Base-by-base conservation (phyloP, 1,284 basidiomycete species). In the Papiliotrema laurentii region DNA sequence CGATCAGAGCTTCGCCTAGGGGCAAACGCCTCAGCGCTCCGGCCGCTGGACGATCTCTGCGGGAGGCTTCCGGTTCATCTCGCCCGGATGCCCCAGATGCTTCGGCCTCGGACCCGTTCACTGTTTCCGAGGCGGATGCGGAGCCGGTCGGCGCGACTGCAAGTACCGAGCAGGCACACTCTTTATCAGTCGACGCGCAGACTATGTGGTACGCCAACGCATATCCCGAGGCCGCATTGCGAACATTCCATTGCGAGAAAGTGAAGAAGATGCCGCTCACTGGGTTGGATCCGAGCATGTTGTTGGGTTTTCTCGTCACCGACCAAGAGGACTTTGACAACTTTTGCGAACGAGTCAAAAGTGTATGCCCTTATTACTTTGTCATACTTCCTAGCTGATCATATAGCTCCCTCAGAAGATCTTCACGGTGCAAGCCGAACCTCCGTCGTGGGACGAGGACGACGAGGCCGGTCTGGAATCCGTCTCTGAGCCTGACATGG, bases 201-300 rank as follows among this genome's bases (percentile, higher is more conserved):
- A 77, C 80, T 31, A 68, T 76, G 7, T 87, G 86, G 75, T 86
- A 83, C 59, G 75, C 78, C 19, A 76, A 76, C 0, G 83, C 85
- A 4, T 90, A 86, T 68, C 70, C 77, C 0, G 71, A 79, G 11
- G 48, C 78, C 6, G 87, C 92, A 64, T 75, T 97, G 26, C 80
- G 80, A 56, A 93, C 89, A 2, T 98, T 91, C 78, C 94, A 97
- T 71, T 92, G 90, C 68, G 92, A 97, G 24, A 83, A 86, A 19
- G 85, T 97, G 37, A 80, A 89, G 66, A 92, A 93, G 79, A 92
- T 97, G 88, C 86, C 87, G 0, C 74, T 97, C 40, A 82, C 83
- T 33, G 84, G 85, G n/a, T 74, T 98, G 45, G 94, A 97, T 68
- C 94, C 96, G 11, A 94, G 90, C 63, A 97, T 98, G 94, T 77